Base-by-base conservation (phyloP, 768 basidiomycete genomes). In the Lyophyllum atratum region DNA sequence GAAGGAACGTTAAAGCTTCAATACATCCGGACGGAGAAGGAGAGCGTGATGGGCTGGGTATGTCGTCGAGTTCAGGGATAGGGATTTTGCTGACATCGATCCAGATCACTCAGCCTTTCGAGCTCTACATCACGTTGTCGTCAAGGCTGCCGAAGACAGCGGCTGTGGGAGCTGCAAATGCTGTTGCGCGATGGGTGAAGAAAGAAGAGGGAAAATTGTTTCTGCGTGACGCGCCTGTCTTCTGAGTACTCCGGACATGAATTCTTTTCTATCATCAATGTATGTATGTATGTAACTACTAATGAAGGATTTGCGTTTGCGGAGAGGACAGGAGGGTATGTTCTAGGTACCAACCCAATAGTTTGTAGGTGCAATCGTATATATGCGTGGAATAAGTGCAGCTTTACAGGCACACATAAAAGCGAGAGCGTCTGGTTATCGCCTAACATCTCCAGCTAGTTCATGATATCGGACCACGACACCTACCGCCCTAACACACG, bases 11-110 rank as follows among this genome's bases (percentile, higher is more conserved):
- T 96, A 59, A 95, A 95, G 72, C 73, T 98, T 58, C 90, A 96
- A 59, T 97, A 92, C 66, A 77, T 96, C 12, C 84, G 86, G 8
- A 94, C 93, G 0, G 86, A 90, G 54, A 84, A 85, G 44, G 97
- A 98, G 75, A 87, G 87, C 53, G 86, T 96, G 25, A 84, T 98
- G 78, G 96, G 93, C 44, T 98, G 97, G 96, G 95, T 98, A 68
- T 55, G 90, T 70, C 17, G 48, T 37, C 48, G 40, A 53, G 45
- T 52, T 25, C 50, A 28, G 15, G 19, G 25, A 11, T 12, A 12
- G n/a, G 5, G 22, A 49, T 47, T 46, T 14, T 37, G 14, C 19
- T 49, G 11, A 45, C 6, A 2, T 24, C 34, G 21, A 49, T 46
- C 12, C 66, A 98, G 95, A 89, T 95, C 56, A 97, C 95, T 0